Conservation (phyloP, 768 basidiomycete genomes). For the Pleurotus citrinopileatus region DNA sequence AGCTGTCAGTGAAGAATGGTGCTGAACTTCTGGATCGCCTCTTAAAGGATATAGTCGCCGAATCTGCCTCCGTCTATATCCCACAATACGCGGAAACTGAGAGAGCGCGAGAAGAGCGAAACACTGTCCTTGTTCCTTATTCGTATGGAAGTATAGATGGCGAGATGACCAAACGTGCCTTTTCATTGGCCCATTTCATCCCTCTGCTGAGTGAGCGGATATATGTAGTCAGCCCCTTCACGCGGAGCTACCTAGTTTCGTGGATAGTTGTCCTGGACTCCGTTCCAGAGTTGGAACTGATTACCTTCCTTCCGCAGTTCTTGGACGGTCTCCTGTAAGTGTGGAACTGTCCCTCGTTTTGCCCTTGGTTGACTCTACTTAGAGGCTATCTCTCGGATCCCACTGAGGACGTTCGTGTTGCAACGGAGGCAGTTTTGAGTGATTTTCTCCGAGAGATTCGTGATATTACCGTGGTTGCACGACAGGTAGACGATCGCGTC, state of each 20-base stretch:
- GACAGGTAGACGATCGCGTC: slow-evolving; percentile 54
- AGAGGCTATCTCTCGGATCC: slow-evolving; percentile 94
- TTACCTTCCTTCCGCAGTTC: slow-evolving; percentile 93
- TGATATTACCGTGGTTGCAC: slow-evolving; percentile 75
- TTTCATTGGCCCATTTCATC: slow-evolving; percentile 93
- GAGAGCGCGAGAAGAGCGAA: slow-evolving; percentile 57
- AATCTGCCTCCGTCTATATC: slow-evolving; percentile 92
- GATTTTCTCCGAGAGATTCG: slow-evolving; percentile 91
- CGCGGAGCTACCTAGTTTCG: slow-evolving; percentile 91
- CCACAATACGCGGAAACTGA: slow-evolving; percentile 84
- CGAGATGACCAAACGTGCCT: slow-evolving; percentile 66
- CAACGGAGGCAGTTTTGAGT: slow-evolving; percentile 84
- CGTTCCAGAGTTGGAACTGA: slow-evolving; percentile 93
- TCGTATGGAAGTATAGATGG: slow-evolving; percentile 47
- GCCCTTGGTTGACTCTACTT: slow-evolving; percentile 26
- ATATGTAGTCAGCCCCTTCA: slow-evolving; percentile 93
- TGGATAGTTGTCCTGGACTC: slow-evolving; percentile 97
- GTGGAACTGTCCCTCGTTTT: slow-evolving; percentile 2
- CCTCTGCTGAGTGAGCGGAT: slow-evolving; percentile 92
- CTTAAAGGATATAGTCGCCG: slow-evolving; percentile 97
- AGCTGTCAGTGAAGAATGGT: slow-evolving; percentile 95
- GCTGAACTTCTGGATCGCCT: slow-evolving; percentile 95
- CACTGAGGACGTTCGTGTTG: slow-evolving; percentile 87
- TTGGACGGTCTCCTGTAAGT: slow-evolving; percentile 89
- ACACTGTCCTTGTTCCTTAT: slow-evolving; percentile 63